Evolutionary conservation across 2,329 filamentous ascomycete genomes (phyloP), one percentile per base, ranked within the genome.

Genomic region (Fonsecaea multimorphosa): DNA sequence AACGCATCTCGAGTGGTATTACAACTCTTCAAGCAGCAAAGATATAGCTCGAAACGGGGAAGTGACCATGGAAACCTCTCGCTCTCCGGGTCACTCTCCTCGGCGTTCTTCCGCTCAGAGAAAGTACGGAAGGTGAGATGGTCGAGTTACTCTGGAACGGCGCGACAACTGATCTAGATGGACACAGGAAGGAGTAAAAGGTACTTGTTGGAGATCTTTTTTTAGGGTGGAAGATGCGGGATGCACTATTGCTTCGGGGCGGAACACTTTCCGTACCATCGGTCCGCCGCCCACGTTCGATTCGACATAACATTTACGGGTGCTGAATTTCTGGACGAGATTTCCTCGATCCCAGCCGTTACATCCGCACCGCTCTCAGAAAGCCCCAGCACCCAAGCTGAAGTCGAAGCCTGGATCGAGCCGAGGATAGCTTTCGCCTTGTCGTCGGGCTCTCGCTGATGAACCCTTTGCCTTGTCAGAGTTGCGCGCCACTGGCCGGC

Each of bases 251-350:
- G 44, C 22, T 12, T 24, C 11, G 9, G 44, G 8, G 62, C 62
- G 62, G 62, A 64, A 64, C n/a, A 11, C 12, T 14, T 60, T 64
- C 62, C 62, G 62, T 56, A 24, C n/a, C 27, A 3, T 49, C 57
- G 38, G 51, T 56, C 56, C 46, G 51, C 49, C 16, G 22, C 19
- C 44, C 44, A 49, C 44, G 12, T 24, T 24, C 22, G 19, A 19
- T 16, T 16, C 36, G 19, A 19, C 38, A 27, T 9, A 49, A 27
- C 7, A 49, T 34, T 34, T 56, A 24, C n/a, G 31, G n/a, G 38
- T 9, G 19, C 16, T 44, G 19, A 22, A 40, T 24, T 4, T 58
- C 19, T 34, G 53, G 19, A 46, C 29, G 40, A 54, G 27, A 40
- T 29, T 44, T 5, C 7, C 38, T 44, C 27, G 44, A 14, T 49